Conservation (phyloP, 1,139 yeast species). For the Yamadazyma pseudoaaseri region DNA sequence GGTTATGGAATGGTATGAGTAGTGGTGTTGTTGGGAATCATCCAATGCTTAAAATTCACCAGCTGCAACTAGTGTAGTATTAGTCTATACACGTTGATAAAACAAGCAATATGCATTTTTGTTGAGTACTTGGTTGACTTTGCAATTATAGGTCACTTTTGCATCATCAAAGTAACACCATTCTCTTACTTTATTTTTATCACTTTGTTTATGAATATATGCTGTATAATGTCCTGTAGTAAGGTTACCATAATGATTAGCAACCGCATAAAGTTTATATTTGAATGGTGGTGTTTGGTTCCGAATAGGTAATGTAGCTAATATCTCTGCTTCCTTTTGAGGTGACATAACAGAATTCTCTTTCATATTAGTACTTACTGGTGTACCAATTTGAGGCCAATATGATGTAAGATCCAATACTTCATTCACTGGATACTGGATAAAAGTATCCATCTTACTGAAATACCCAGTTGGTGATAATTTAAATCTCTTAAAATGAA, state of each 20-base stretch:
- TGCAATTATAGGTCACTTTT: conserved; percentile 44
- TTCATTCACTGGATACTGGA: conserved; percentile 57
- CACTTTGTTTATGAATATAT: conserved; percentile 61
- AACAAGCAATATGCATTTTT: conserved; percentile 77
- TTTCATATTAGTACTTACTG: conserved; percentile 19
- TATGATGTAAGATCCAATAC: conserved; percentile 67
- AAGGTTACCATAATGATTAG: conserved; percentile 80
- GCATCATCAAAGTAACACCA: conserved; percentile 86
- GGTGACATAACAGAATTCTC: conserved; percentile 23
- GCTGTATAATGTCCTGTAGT: conserved; percentile 94
- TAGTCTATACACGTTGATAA: conserved; percentile 42
- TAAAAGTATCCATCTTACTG: conserved; percentile 61
- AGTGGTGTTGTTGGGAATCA: conserved; percentile 50
- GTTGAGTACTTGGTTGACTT: conserved; percentile 47
- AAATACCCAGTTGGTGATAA: conserved; percentile 42
- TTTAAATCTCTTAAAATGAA: conserved; percentile 80
- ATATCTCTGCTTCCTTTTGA: conserved; percentile 41
- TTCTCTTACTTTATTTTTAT: conserved; percentile 33
- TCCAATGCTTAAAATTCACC: conserved; percentile 39
- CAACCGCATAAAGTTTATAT: conserved; percentile 79
- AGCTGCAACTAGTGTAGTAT: conserved; percentile 10
- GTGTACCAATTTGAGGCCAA: conserved; percentile 64
- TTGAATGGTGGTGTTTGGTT: conserved; percentile 80
- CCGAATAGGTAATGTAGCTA: conserved; percentile 59
- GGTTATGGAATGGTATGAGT: conserved; percentile 77